These are phyloP conservation scores for Aspergillus indologenus DNA, from an alignment of 495 filamentous ascomycete genomes.

Conservation along the genomic window DNA sequence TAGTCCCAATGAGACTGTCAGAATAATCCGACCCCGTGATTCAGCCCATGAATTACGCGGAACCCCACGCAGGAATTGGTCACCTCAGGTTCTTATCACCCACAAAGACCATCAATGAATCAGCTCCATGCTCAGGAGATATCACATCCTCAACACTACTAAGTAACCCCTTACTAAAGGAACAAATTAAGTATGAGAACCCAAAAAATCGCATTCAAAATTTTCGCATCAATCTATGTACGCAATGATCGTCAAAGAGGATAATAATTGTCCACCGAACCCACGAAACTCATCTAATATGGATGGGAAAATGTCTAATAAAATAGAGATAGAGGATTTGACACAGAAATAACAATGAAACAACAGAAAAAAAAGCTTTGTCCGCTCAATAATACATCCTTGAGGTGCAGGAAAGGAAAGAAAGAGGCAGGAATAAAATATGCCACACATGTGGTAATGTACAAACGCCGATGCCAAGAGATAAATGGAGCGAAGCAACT, in stretches of 20 bases:
- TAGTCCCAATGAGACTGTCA: too few relatives aligned
- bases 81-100: too few relatives aligned
- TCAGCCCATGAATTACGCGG: too few relatives aligned
- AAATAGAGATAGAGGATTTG: background rate
- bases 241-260: background rate
- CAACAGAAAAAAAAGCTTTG: background rate
- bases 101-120: too few relatives aligned
- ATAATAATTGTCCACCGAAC: background rate
- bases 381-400: background rate
- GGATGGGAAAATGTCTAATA: background rate
- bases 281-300: background rate
- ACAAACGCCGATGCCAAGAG: conserved; percentile 2
- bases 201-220: too few relatives aligned
- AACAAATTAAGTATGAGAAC: too few relatives aligned
- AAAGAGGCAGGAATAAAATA: background rate
- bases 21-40: too few relatives aligned
- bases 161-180: too few relatives aligned
- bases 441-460: background rate
- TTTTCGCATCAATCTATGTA: background rate
- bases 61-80: too few relatives aligned
- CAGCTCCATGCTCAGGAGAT: too few relatives aligned
- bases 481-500: conserved; percentile 1
- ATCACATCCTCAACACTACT: too few relatives aligned
- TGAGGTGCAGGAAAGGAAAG: background rate
- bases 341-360: background rate